Evolutionary conservation across 495 filamentous ascomycete genomes (phyloP), one percentile per base, ranked within the genome.

Genomic region (Talaromyces nanjingensis): DNA sequence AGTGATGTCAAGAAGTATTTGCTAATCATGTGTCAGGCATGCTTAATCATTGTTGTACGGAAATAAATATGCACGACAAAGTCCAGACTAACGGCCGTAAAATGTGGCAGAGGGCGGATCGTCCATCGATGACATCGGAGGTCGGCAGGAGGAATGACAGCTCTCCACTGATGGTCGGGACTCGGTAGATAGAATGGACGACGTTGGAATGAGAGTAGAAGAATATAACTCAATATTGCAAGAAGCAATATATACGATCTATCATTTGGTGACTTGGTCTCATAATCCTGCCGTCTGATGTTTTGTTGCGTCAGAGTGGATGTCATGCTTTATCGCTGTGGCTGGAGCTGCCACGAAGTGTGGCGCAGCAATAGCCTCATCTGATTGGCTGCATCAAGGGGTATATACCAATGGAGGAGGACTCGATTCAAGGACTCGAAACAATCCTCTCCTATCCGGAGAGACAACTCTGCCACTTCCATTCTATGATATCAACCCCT

Each of bases 121-220:
- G 53, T 29, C 53, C 27, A 56, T 56, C 22, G 53, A 56, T 56
- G 53, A 56, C 53, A 56, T 56, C 53, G 53, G 22, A 14, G 53
- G 53, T 27, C 20, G n/a, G 45, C 6, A 49, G 45, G n/a, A 20
- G 45, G n/a, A 49, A 20, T 18, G 45, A 18, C n/a, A 1, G 45
- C 9, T 49, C 18, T 22, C 45, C 45, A 49, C 45, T 20, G 37
- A 16, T 42, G 18, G 16, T 4, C 39, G 22, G 22, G 22, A 2
- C 22, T 24, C 2, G n/a, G 16, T 20, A 20, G 45, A 20, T 20
- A 20, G 45, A 9, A 7, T 18, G 45, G 11, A 20, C 45, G 2
- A 20, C 1, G 18, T 20, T 9, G 11, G 45, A 49, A 49, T 20
- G 16, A 20, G 14, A 49, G 0, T 18, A 18, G 3, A 20, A 49